A percentile compares a stretch with the other conserved stretches of the same genome.
Evolutionary conservation across 2,329 filamentous ascomycete genomes (phyloP).

Genomic region (Colletotrichum sansevieriae): DNA sequence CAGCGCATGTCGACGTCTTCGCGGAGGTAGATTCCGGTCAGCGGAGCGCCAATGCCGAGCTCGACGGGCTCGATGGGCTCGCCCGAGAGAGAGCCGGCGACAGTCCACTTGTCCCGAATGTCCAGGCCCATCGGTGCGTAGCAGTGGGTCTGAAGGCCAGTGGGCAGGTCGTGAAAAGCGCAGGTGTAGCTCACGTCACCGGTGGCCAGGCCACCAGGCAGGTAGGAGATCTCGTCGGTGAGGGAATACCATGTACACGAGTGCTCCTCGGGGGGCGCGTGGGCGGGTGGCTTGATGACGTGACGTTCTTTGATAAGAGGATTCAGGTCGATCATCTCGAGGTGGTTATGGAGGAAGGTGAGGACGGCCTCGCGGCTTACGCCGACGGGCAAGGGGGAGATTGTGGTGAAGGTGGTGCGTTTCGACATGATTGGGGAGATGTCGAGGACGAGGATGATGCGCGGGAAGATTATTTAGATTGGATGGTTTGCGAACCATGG

Average conservation of each 20-base stretch:
- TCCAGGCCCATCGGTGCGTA: slow-evolving; percentile 87
- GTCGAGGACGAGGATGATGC: not conserved
- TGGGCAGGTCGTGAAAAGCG: slow-evolving; percentile 80
- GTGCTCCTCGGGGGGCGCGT: slow-evolving; percentile 78
- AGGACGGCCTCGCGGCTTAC: slow-evolving; percentile 79
- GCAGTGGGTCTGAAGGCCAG: slow-evolving; percentile 83
- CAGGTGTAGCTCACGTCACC: slow-evolving; percentile 83
- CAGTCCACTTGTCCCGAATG: slow-evolving; percentile 81
- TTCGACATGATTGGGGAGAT: slow-evolving; percentile 70
- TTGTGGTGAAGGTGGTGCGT: slow-evolving; percentile 79
- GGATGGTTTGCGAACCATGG: slow-evolving; percentile 11
- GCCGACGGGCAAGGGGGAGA: slow-evolving; percentile 80
- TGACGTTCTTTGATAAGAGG: slow-evolving; percentile 82
- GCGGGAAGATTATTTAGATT: too few species aligned
- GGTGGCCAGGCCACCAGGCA: slow-evolving; percentile 74
- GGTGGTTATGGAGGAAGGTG: slow-evolving; percentile 81
- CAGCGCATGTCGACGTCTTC: slow-evolving; percentile 89
- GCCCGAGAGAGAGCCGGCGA: slow-evolving; percentile 78
- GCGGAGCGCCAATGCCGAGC: slow-evolving; percentile 74
- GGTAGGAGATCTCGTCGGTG: slow-evolving; percentile 81
- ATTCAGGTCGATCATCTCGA: slow-evolving; percentile 89
- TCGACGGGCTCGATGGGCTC: slow-evolving; percentile 76
- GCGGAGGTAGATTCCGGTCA: slow-evolving; percentile 80
- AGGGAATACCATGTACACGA: slow-evolving; percentile 82
- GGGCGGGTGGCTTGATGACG: slow-evolving; percentile 74